These are phyloP conservation scores for Jamesozyma jinghongensis DNA, from an alignment of 805 yeast species.

Conservation along the genomic window DNA sequence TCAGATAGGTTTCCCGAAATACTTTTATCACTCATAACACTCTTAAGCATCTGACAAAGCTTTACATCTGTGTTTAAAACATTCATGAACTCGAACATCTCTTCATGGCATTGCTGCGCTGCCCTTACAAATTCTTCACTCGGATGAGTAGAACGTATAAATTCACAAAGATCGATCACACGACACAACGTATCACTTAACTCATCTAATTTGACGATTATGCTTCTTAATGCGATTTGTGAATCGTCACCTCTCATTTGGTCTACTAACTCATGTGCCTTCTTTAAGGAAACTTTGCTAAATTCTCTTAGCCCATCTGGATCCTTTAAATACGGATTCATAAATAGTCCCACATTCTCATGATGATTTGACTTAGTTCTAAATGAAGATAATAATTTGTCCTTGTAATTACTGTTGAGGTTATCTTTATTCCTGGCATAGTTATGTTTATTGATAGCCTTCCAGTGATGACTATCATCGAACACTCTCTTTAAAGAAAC, in stretches of 20 bases:
- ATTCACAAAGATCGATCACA: constrained; percentile 89
- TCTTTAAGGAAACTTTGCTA: constrained; percentile 50
- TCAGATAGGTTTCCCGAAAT: constrained; percentile 35
- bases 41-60: constrained; percentile 50
- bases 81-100: constrained; percentile 91
- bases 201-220: constrained; percentile 64
- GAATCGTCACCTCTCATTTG: constrained; percentile 43
- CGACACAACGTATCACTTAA: constrained; percentile 83
- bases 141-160: constrained; percentile 84
- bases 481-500: constrained; percentile 39
- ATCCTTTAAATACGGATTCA: constrained; percentile 56
- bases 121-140: constrained; percentile 57
- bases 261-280: constrained; percentile 54
- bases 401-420: constrained; percentile 4
- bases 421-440: constrained; percentile 3
- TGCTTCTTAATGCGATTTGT: constrained; percentile 37
- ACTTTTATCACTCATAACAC: constrained; percentile 38
- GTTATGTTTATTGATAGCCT: constrained; percentile 35
- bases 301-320: constrained; percentile 67
- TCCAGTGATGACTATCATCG: constrained; percentile 54
- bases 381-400: constrained; percentile 7
- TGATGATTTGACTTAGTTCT: not conserved
- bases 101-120: constrained; percentile 81
- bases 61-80: constrained; percentile 75
- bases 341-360: constrained; percentile 54